A percentile compares a stretch with the other conserved stretches of the same genome.
Evolutionary conservation across 805 yeast species (phyloP).

Genomic region (Myxozyma udenii): DNA sequence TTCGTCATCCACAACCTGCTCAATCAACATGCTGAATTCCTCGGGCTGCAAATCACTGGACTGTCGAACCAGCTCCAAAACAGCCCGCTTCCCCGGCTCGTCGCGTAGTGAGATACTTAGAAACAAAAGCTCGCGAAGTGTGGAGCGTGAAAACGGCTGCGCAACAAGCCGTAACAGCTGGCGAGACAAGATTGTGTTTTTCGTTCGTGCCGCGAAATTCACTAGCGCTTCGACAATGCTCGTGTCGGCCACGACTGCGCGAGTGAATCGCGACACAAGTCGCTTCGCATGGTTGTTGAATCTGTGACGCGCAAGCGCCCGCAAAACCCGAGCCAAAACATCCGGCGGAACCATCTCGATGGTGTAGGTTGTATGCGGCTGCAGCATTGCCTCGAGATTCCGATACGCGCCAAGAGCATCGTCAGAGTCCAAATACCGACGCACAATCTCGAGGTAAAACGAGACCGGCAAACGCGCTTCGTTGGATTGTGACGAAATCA

Average conservation of each 20-base stretch:
- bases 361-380: conserved; percentile 1
- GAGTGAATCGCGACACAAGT: conserved; percentile 6
- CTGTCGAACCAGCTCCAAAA: background rate
- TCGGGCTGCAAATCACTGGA: conserved; percentile 2
- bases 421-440: conserved; percentile 4
- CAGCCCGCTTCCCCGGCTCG: background rate
- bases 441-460: conserved; percentile 4
- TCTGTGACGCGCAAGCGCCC: conserved; percentile 2
- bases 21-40: conserved; percentile 13
- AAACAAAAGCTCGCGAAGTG: conserved; percentile 13
- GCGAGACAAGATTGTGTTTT: conserved; percentile 7
- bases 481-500: background rate
- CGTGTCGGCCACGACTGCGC: conserved; percentile 3
- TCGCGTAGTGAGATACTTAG: conserved; percentile 2
- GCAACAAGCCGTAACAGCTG: conserved; percentile 5
- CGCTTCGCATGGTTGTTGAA: conserved; percentile 6
- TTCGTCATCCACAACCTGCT: conserved; percentile 3
- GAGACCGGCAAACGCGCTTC: conserved; percentile 6
- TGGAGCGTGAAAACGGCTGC: conserved; percentile 10
- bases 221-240: conserved; percentile 13
- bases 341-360: conserved; percentile 14
- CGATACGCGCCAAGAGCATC: conserved; percentile 11
- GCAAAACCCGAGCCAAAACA: conserved; percentile 11
- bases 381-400: conserved; percentile 4
- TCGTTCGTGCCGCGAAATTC: conserved; percentile 20